Percentiles rank a stretch among this genome's conserved stretches.
phyloP scores from a whole-genome alignment of 148 eudicot species.

The Nyssa sinensis region DNA sequence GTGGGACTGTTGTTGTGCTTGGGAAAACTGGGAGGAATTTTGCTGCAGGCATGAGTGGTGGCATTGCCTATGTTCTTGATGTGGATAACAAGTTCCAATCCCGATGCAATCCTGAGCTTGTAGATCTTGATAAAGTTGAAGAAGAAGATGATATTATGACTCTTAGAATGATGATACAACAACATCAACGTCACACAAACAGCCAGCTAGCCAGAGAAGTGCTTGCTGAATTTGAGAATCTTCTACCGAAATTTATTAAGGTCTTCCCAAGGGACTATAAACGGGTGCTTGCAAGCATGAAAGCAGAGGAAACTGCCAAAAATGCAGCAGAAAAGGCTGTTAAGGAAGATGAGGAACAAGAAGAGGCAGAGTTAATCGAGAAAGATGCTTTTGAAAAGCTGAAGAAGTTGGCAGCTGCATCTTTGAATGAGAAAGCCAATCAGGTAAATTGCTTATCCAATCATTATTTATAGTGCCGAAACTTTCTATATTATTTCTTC shows the following conservation, averaged over 20 bases:
- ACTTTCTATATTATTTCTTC: background rate
- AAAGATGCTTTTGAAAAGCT: slow-evolving; percentile 92
- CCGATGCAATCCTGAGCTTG: slow-evolving; percentile 84
- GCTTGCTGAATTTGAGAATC: slow-evolving; percentile 67
- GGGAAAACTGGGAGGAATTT: slow-evolving; percentile 97
- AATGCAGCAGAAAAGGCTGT: slow-evolving; percentile 48
- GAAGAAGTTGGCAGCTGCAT: slow-evolving; percentile 68
- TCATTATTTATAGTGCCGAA: background rate
- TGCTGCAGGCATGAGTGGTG: slow-evolving; percentile 99
- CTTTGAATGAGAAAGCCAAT: slow-evolving; percentile 31
- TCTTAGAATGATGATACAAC: slow-evolving; percentile 91
- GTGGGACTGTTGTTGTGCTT: slow-evolving; percentile 85
- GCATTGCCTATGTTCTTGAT: slow-evolving; percentile 86
- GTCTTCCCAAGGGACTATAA: slow-evolving; percentile 98
- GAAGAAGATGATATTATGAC: slow-evolving; percentile 89
- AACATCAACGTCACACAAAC: slow-evolving; percentile 91
- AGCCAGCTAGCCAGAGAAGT: slow-evolving; percentile 84
- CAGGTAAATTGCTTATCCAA: slow-evolving; percentile 30
- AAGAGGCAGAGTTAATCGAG: slow-evolving; percentile 60
- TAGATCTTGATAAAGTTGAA: slow-evolving; percentile 91
- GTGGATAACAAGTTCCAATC: slow-evolving; percentile 59
- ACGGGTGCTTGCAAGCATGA: slow-evolving; percentile 71
- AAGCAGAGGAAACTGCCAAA: slow-evolving; percentile 51
- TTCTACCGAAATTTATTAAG: slow-evolving; percentile 78
- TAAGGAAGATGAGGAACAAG: slow-evolving; percentile 52